Conservation (phyloP, 768 basidiomycete genomes). For the Fomitopsis serialis region DNA sequence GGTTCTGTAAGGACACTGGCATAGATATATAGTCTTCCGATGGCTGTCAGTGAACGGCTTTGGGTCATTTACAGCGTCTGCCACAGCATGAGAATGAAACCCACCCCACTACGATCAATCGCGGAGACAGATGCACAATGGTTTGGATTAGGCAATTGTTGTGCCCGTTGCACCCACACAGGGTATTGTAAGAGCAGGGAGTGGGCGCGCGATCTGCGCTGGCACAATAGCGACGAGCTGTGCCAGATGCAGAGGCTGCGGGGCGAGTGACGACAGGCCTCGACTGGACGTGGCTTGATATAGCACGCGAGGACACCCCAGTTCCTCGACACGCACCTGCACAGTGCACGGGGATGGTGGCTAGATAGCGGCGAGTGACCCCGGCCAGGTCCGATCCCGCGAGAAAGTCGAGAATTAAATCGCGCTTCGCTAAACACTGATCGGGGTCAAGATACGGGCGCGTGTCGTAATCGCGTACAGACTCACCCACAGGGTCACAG, state of each 20-base stretch:
- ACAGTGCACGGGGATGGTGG: neutral
- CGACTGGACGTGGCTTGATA: constrained; percentile 1
- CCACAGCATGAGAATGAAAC: neutral
- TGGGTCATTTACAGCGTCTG: neutral
- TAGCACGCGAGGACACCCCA: constrained; percentile 2
- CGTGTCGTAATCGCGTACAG: neutral
- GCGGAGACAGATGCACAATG: neutral
- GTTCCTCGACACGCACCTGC: neutral
- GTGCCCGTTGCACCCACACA: neutral
- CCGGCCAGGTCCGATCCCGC: constrained; percentile 2
- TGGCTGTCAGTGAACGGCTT: neutral
- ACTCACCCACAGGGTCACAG: neutral
- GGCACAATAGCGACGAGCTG: neutral
- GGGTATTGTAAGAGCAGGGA: neutral
- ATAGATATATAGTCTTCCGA: constrained; percentile 15
- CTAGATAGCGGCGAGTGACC: neutral
- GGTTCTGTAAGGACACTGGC: constrained; percentile 11
- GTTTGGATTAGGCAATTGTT: neutral
- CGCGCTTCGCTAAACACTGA: neutral
- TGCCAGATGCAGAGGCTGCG: neutral
- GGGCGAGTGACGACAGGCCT: constrained; percentile 2
- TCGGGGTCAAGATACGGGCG: neutral
- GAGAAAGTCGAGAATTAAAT: neutral
- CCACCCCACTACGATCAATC: constrained; percentile 1
- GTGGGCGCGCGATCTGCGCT: neutral